These are phyloP conservation scores for Amanita rubescens DNA, from an alignment of 768 basidiomycete genomes.

Conservation along the genomic window DNA sequence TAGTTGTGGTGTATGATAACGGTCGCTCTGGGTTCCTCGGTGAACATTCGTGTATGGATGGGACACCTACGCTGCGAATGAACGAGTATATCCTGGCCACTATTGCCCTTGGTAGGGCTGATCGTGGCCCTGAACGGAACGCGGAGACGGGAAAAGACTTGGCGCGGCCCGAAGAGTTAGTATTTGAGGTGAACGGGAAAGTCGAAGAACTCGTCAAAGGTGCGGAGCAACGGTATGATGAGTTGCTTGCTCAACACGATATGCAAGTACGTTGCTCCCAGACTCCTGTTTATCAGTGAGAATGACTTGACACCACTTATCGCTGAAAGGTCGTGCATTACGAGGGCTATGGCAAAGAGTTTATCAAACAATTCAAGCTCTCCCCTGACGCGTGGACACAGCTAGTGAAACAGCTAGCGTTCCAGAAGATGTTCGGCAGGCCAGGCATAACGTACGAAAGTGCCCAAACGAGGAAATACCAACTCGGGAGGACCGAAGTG, in stretches of 20 bases:
- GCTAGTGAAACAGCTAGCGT: slow-evolving; percentile 93
- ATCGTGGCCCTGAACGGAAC: slow-evolving; percentile 52
- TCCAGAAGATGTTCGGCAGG: slow-evolving; percentile 73
- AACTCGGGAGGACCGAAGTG: slow-evolving; percentile 90
- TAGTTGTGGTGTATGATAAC: slow-evolving; percentile 92
- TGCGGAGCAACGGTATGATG: slow-evolving; percentile 65
- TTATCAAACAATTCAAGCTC: slow-evolving; percentile 73
- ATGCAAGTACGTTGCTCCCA: slow-evolving; percentile 46
- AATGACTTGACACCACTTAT: background rate
- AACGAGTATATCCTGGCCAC: slow-evolving; percentile 89
- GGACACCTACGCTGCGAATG: slow-evolving; percentile 89
- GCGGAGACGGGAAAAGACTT: slow-evolving; percentile 31
- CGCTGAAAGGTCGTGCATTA: slow-evolving; percentile 63
- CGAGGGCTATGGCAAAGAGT: slow-evolving; percentile 80
- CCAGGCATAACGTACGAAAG: slow-evolving; percentile 88
- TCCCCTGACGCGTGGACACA: slow-evolving; percentile 96
- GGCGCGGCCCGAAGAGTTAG: slow-evolving; percentile 55
- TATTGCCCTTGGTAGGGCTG: slow-evolving; percentile 63
- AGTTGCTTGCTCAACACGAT: slow-evolving; percentile 71
- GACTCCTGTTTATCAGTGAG: background rate
- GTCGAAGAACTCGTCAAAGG: slow-evolving; percentile 44
- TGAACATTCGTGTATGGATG: slow-evolving; percentile 87
- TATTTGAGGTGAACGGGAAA: slow-evolving; percentile 56
- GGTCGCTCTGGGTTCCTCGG: slow-evolving; percentile 92
- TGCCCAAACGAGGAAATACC: slow-evolving; percentile 89